A percentile compares a stretch with the other conserved stretches of the same genome.
These are phyloP conservation scores for Solanum appendiculatum DNA, from an alignment of 257 asterid genomes.

Conservation along the genomic window DNA sequence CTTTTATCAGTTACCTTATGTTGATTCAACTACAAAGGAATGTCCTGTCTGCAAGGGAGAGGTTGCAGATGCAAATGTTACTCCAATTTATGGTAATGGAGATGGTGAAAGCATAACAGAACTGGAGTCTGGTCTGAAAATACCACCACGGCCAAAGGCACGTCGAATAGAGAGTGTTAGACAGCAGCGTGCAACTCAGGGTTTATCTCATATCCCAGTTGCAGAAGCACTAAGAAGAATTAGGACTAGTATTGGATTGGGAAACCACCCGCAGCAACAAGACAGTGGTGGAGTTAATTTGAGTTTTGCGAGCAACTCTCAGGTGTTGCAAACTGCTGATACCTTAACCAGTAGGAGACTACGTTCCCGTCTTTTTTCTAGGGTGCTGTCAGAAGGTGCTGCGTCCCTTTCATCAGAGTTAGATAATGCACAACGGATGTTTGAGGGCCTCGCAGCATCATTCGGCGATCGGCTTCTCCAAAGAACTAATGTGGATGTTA, in stretches of 20 bases:
- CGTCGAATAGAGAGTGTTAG: conserved; percentile 39
- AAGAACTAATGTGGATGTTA: conserved; percentile 16
- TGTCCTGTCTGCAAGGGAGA: conserved; percentile 55
- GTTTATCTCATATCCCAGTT: conserved; percentile 33
- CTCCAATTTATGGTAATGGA: conserved; percentile 45
- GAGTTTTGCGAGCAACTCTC: conserved; percentile 9
- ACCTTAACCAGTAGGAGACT: conserved; percentile 18
- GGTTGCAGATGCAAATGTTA: conserved; percentile 30
- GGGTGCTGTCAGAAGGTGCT: conserved; percentile 64
- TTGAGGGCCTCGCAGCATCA: conserved; percentile 64
- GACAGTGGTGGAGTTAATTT: conserved; percentile 9
- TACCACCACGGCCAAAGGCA: conserved; percentile 56
- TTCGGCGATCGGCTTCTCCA: conserved; percentile 30
- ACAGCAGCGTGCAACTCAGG: conserved; percentile 29
- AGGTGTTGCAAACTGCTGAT: conserved; percentile 23
- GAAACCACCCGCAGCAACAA: conserved; percentile 19
- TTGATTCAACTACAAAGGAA: conserved; percentile 35
- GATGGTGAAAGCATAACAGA: conserved; percentile 10
- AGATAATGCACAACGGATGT: conserved; percentile 59
- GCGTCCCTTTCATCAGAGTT: conserved; percentile 73
- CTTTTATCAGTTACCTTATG: conserved; percentile 38
- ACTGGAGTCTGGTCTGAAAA: conserved; percentile 18
- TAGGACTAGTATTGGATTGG: conserved; percentile 38
- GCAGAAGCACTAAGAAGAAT: conserved; percentile 47
- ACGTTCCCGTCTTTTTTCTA: conserved; percentile 54